Evolutionary conservation across 108 stramenopile genomes (phyloP).

Genomic region (Conticribra guillardii): DNA sequence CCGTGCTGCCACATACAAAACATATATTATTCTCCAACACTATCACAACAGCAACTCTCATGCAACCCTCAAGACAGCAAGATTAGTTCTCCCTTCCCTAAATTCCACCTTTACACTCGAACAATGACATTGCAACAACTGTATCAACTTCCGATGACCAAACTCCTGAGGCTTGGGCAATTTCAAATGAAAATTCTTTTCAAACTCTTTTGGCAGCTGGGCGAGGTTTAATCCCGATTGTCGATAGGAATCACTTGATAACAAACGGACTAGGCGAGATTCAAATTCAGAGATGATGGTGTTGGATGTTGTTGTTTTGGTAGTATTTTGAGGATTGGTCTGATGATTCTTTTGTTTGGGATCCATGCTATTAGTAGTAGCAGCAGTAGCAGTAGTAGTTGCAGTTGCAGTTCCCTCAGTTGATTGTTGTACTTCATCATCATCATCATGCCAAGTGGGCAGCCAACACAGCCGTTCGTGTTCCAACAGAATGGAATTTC

Average conservation of each 20-base stretch:
- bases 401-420: neutral
- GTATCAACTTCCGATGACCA: slow-evolving; percentile 15
- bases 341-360: too few species aligned
- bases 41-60: too few species aligned
- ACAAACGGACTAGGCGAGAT: neutral
- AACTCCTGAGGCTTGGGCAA: slow-evolving; percentile 13
- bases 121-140: slow-evolving; percentile 2
- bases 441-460: slow-evolving; percentile 30
- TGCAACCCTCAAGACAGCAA: too few species aligned
- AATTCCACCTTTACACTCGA: slow-evolving; percentile 4
- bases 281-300: slow-evolving; percentile 6
- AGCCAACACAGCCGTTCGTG: slow-evolving; percentile 8
- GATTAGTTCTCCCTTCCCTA: slow-evolving; percentile 1
- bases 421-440: neutral
- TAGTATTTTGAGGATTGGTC: too few species aligned
- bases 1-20: too few species aligned
- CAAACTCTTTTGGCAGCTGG: slow-evolving; percentile 40
- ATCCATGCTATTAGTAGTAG: too few species aligned
- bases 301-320: neutral
- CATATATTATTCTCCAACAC: too few species aligned
- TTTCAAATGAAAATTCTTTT: slow-evolving; percentile 16
- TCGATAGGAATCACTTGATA: neutral
- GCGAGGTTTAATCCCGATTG: slow-evolving; percentile 4
- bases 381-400: too few species aligned
- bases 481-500: slow-evolving; percentile 19